phyloP scores from a whole-genome alignment of 1,284 basidiomycete genomes.

The Sphagnurus paluster region DNA sequence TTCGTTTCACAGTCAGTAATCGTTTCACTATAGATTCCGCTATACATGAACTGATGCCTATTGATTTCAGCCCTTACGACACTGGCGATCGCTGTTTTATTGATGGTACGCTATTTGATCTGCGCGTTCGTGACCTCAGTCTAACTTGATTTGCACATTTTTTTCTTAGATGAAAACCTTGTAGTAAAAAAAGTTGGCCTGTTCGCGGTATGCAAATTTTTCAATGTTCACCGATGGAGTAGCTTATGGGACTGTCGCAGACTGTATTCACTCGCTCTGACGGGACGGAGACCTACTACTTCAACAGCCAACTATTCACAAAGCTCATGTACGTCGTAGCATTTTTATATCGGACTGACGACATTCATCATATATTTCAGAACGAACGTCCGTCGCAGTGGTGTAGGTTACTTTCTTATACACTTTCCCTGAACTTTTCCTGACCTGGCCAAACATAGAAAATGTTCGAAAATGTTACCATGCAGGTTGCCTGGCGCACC shows the following conservation, averaged over 20 bases:
- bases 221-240: background rate
- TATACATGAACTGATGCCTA: conserved; percentile 19
- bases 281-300: conserved; percentile 76
- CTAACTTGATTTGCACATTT: background rate
- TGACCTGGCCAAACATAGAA: conserved; percentile 43
- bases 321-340: conserved; percentile 62
- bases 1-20: conserved; percentile 72
- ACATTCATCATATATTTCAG: conserved; percentile 30
- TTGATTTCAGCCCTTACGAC: conserved; percentile 59
- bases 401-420: conserved; percentile 34
- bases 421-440: conserved; percentile 5
- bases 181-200: conserved; percentile 77
- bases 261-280: conserved; percentile 68
- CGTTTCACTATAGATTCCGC: background rate
- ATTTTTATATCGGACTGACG: background rate
- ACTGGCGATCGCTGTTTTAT: conserved; percentile 78
- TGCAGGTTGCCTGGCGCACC: conserved; percentile 76
- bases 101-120: conserved; percentile 45
- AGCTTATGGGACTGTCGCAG: conserved; percentile 29
- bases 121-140: too few relatives aligned
- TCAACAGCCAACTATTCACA: conserved; percentile 70
- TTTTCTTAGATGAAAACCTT: conserved; percentile 54
- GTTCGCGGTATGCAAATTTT: conserved; percentile 50
- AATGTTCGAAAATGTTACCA: conserved; percentile 62
- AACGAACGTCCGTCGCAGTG: conserved; percentile 71